Evolutionary conservation across 75 land plant species (phyloP).

Genomic region (Sequoia sempervirens): DNA sequence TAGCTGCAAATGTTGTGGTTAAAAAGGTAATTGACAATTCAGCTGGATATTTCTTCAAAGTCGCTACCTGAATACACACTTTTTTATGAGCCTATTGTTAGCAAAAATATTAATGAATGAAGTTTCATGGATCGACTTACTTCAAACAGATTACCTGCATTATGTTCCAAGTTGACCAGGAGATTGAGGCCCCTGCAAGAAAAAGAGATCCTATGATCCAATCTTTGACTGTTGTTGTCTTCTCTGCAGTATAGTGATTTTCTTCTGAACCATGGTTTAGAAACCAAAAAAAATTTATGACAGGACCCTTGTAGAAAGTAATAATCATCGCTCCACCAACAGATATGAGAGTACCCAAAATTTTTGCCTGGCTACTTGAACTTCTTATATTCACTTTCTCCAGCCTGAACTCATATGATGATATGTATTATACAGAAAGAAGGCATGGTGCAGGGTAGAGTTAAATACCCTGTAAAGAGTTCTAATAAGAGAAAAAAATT

Average conservation of each 20-base stretch:
- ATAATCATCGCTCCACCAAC: conserved; percentile 47
- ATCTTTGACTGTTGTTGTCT: not conserved
- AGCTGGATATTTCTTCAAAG: conserved; percentile 52
- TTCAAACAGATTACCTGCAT: conserved; percentile 34
- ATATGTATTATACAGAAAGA: not conserved
- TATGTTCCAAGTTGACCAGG: conserved; percentile 37
- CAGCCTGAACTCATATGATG: conserved; percentile 24
- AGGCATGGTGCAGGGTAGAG: not conserved
- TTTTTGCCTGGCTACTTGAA: conserved; percentile 38
- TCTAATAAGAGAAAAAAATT: not conserved
- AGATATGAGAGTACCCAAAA: conserved; percentile 39
- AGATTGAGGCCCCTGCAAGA: conserved; percentile 26
- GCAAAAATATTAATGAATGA: not conserved
- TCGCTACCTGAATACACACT: conserved; percentile 30
- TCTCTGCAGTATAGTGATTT: not conserved
- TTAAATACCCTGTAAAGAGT: not conserved
- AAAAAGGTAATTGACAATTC: conserved; percentile 38
- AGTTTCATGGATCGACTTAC: conserved; percentile 4
- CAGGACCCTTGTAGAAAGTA: conserved; percentile 46
- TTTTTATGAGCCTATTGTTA: not conserved
- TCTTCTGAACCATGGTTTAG: not conserved
- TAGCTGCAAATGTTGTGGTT: conserved; percentile 48
- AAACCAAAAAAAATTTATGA: conserved; percentile 3
- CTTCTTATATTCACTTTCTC: conserved; percentile 34
- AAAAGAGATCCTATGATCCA: conserved; percentile 40